Conservation (phyloP, 164 flowering plant genomes). For the Piper longum region DNA sequence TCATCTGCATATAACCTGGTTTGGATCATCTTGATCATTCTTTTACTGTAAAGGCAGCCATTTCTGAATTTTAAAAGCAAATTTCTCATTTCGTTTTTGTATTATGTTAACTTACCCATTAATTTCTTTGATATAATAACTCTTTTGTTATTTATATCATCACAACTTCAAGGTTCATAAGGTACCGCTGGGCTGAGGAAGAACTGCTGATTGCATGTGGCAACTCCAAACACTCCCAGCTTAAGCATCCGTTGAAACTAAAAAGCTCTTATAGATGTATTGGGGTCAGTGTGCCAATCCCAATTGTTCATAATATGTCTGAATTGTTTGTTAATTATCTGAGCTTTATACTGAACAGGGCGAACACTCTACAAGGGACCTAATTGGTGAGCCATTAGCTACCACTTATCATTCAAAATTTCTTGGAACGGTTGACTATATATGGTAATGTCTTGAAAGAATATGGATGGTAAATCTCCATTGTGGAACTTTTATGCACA, state of each 20-base stretch:
- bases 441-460: conserved; percentile 25
- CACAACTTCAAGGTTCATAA: conserved; percentile 19
- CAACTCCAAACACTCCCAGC: conserved; percentile 13
- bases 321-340: neutral
- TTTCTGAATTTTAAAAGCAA: too few species aligned
- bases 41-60: too few species aligned
- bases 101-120: too few species aligned
- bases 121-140: too few species aligned
- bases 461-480: too few species aligned
- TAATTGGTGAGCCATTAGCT: conserved; percentile 52
- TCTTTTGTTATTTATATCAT: neutral
- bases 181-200: conserved; percentile 34
- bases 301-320: neutral
- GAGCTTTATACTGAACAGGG: conserved; percentile 19
- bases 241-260: conserved; percentile 41
- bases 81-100: too few species aligned
- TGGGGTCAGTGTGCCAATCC: conserved; percentile 20
- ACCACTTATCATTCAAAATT: conserved; percentile 61
- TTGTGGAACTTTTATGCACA: neutral
- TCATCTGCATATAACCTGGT: too few species aligned
- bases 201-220: conserved; percentile 47
- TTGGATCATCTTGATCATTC: too few species aligned
- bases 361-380: conserved; percentile 25
- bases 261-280: conserved; percentile 44
- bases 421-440: conserved; percentile 66